A percentile compares a stretch with the other conserved stretches of the same genome.
These are phyloP conservation scores for Cryptomeria japonica DNA, from an alignment of 75 land plant species.

Conservation along the genomic window DNA sequence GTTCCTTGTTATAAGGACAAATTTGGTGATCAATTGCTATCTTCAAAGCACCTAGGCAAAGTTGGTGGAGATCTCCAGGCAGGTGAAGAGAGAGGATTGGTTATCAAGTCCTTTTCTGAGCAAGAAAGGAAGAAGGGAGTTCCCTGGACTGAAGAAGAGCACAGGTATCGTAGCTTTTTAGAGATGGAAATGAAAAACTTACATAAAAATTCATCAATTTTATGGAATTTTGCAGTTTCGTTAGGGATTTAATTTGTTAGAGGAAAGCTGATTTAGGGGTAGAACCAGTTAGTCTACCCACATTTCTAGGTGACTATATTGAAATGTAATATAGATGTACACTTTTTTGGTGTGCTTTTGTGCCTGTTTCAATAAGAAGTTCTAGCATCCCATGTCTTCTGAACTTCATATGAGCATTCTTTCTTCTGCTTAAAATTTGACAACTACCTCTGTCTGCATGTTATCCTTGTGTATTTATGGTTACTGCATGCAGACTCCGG, in stretches of 20 bases:
- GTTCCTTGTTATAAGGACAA: slow-evolving; percentile 36
- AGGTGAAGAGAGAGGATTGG: neutral
- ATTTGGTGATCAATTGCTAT: neutral
- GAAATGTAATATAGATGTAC: too few relatives aligned
- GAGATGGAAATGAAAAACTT: neutral
- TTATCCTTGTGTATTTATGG: too few relatives aligned
- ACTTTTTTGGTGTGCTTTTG: too few relatives aligned
- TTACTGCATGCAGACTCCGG: too few relatives aligned
- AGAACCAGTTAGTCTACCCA: neutral
- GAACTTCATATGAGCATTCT: too few relatives aligned
- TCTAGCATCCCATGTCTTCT: too few relatives aligned
- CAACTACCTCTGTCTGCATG: too few relatives aligned
- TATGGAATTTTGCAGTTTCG: neutral
- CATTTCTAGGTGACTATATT: too few relatives aligned
- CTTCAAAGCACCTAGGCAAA: neutral
- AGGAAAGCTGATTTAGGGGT: neutral
- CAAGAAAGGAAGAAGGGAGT: slow-evolving; percentile 69
- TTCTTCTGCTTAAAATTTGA: too few relatives aligned
- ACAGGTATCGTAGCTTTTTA: slow-evolving; percentile 34
- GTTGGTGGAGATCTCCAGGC: neutral
- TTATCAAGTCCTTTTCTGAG: slow-evolving; percentile 18
- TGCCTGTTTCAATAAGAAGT: too few relatives aligned
- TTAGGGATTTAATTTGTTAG: neutral
- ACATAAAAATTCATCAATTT: neutral
- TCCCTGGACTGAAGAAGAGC: slow-evolving; percentile 86